Evolutionary conservation across 768 basidiomycete species (phyloP), one percentile per base, ranked within the genome.

Genomic region (Pleurotus eryngii): DNA sequence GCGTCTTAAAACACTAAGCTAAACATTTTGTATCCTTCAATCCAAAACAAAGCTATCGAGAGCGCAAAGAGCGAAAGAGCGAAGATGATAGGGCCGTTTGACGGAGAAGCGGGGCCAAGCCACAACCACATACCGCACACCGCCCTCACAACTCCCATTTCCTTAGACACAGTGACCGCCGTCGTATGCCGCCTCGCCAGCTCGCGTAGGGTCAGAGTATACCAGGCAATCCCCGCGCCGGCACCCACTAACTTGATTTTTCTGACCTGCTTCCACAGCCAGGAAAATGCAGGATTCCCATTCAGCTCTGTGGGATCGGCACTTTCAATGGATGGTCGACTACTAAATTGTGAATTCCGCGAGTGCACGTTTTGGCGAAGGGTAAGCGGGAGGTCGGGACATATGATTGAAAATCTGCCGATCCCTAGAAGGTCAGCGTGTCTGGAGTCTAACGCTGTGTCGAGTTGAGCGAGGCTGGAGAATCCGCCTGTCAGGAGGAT

Each of bases 401-500:
- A 77, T 6, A 84, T 68, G 17, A 90, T 70, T 0, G 92, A 79
- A 12, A 76, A 76, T 56, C 94, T 77, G 5, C 85, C 94, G 15
- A 95, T 75, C 0, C 94, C 94, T 30, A 93, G 74, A 20, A 95
- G 74, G 67, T 95, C 80, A 0, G 91, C 81, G 57, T 92, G 83
- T 4, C 70, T 70, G 7, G 79, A 70, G 0, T 65, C 60, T 14
- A 92, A 76, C 1, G 81, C 88, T 14, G 72, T 67, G 9, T 76
- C 69, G 39, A 94, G 74, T 27, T 82, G 77, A 0, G 77, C 70
- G 14, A 83, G 81, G 0, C 86, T 83, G 20, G 79, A 75, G 40
- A 96, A 79, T 20, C 91, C 92, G 26, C 93, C 93, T 0, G 93
- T 95, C 24, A 95, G 80, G 26, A 95, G 73, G 61, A 95, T 76